phyloP scores from a whole-genome alignment of 2,329 filamentous ascomycete genomes.

The Exophiala calicioides region DNA sequence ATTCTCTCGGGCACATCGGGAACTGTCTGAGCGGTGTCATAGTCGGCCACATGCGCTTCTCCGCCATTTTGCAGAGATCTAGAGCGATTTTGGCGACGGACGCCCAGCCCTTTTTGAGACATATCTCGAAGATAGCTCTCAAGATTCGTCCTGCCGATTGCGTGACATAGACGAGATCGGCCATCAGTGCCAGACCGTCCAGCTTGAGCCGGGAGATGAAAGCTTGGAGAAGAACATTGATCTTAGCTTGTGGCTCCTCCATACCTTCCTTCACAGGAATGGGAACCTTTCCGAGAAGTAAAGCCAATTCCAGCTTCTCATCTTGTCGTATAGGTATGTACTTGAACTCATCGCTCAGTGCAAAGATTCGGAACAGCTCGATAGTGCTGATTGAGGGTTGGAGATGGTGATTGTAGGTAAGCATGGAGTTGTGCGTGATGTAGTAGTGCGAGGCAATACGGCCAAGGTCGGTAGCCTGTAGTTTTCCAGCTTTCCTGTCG shows the following conservation, averaged over 20 bases:
- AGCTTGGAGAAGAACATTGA: constrained; percentile 94
- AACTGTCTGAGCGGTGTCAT: constrained; percentile 97
- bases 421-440: constrained; percentile 94
- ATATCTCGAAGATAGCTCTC: constrained; percentile 93
- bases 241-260: constrained; percentile 95
- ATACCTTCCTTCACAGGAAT: constrained; percentile 97
- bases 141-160: constrained; percentile 96
- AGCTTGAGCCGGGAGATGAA: constrained; percentile 94
- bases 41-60: constrained; percentile 99
- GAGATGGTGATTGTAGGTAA: constrained; percentile 93
- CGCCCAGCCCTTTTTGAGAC: constrained; percentile 95
- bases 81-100: constrained; percentile 88
- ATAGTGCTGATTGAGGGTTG: constrained; percentile 91
- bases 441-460: constrained; percentile 98
- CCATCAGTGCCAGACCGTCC: constrained; percentile 93
- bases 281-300: constrained; percentile 83
- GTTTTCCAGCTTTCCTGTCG: constrained; percentile 84
- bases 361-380: constrained; percentile 94
- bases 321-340: constrained; percentile 97
- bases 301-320: constrained; percentile 93
- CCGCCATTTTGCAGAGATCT: constrained; percentile 97
- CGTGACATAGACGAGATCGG: constrained; percentile 97
- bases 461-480: constrained; percentile 91
- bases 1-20: constrained; percentile 74
- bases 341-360: constrained; percentile 96